A percentile compares a stretch with the other conserved stretches of the same genome.
Conservation (phyloP, 1,284 basidiomycete genomes). For the Sporisorium iseilematis-ciliati region DNA sequence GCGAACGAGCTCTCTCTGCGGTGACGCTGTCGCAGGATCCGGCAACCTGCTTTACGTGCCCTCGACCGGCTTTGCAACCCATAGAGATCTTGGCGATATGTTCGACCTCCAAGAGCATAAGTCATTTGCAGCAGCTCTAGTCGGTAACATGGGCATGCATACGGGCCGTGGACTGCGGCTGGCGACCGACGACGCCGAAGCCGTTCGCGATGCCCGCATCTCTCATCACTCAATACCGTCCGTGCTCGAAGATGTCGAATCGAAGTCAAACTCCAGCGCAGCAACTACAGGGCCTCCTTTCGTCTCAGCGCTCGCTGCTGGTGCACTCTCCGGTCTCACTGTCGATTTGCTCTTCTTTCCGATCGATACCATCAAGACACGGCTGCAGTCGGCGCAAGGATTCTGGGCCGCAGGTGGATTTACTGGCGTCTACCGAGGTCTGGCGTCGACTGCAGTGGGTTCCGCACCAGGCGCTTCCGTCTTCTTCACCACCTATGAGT, state of each 20-base stretch:
- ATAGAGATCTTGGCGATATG: conserved; percentile 11
- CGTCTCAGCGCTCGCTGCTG: conserved; percentile 49
- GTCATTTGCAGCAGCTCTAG: conserved; percentile 32
- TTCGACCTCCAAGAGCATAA: conserved; percentile 43
- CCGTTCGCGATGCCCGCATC: conserved; percentile 15
- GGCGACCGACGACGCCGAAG: background rate
- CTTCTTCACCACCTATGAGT: conserved; percentile 96
- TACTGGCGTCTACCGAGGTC: conserved; percentile 89
- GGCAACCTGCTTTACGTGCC: background rate
- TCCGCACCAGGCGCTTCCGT: conserved; percentile 94
- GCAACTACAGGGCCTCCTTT: conserved; percentile 25
- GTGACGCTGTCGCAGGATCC: background rate
- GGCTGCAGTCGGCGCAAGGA: conserved; percentile 88
- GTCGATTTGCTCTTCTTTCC: conserved; percentile 93
- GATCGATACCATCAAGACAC: conserved; percentile 95
- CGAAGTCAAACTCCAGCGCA: background rate
- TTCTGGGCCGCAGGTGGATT: conserved; percentile 90
- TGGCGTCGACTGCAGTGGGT: conserved; percentile 94
- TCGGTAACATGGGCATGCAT: background rate
- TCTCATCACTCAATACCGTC: conserved; percentile 34
- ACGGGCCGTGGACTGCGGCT: background rate
- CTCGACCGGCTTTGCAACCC: background rate
- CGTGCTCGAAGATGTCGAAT: conserved; percentile 31
- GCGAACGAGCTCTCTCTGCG: background rate
- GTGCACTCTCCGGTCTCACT: conserved; percentile 64